phyloP scores from a whole-genome alignment of 2,329 filamentous ascomycete genomes.

The Calonectria montana region DNA sequence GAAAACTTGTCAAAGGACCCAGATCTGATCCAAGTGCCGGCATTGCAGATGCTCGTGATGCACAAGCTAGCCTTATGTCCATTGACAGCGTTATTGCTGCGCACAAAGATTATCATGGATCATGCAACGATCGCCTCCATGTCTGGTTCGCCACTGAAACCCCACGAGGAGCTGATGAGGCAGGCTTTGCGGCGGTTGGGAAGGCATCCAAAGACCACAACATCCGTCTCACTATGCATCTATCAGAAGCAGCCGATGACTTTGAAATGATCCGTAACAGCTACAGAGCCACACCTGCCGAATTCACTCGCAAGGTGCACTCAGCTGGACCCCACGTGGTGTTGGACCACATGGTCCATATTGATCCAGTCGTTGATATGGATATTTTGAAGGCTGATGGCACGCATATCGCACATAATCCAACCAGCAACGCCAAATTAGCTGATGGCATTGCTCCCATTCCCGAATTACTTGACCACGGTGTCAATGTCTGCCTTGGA shows the following conservation, averaged over 20 bases:
- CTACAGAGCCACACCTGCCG: neutral
- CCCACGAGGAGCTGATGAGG: neutral
- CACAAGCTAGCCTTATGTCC: neutral
- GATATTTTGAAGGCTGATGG: neutral
- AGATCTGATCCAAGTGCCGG: neutral
- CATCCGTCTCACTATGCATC: neutral
- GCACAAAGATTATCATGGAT: neutral
- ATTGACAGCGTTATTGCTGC: neutral
- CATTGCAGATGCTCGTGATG: neutral
- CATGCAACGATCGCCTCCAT: neutral
- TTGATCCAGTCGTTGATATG: neutral
- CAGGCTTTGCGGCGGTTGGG: neutral
- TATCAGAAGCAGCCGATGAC: neutral
- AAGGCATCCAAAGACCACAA: neutral
- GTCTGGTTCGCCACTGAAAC: neutral
- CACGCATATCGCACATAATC: neutral
- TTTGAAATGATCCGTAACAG: neutral
- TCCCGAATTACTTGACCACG: neutral
- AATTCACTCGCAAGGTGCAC: neutral
- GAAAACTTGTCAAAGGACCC: neutral
- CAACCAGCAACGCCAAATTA: neutral
- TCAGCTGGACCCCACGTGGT: neutral
- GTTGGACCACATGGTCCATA: neutral
- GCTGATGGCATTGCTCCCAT: neutral
- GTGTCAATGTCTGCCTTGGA: neutral